Base-by-base conservation (phyloP, 345 rosid genomes). In the Arabis hirsuta region DNA sequence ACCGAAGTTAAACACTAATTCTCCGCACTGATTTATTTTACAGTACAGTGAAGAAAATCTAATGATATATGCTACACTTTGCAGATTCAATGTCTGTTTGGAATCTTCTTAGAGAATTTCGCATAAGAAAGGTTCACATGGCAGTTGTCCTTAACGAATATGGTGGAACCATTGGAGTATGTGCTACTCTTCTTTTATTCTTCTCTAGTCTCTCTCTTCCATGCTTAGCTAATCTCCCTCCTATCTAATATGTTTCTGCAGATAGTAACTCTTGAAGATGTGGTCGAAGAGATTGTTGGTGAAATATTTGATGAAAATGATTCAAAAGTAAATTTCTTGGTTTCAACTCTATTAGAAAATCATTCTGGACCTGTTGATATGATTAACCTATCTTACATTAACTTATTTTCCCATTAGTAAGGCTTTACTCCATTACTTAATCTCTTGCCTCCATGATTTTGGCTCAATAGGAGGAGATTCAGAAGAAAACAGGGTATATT, bases 81-180 rank as follows among this genome's bases (percentile, higher is more conserved):
- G 82, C 92, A 90, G 99, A 95, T 87, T 91, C 99, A 63, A 95
- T 95, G 99, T 90, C 96, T 32, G 99, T 95, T 78, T 91, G 99
- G 98, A 91, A 95, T 83, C 99, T 95, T 82, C 97, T 95, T 54
- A 87, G 98, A 81, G 99, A 95, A 81, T 91, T 95, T 41, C 94
- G 98, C 61, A 95, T 91, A 81, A 87, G 98, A 79, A 95, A 95
- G 84, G 98, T 95, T 81, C 97, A 95, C 84, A 91, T 95, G 96
- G 99, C 97, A 52, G 97, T 95, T 65, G 99, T 91, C 66, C 98
- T 95, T 48, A 91, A 95, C 34, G 99, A 90, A 80, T 95, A 91
- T 69, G 99, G 98, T 65, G 99, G 99, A 82, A 91, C 99, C 38
- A 86, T 91, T 51, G 99, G 99, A 79, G 98, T 95, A 91, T 68